Evolutionary conservation across 495 filamentous ascomycete genomes (phyloP).

Genomic region (Penicillium alfredii): DNA sequence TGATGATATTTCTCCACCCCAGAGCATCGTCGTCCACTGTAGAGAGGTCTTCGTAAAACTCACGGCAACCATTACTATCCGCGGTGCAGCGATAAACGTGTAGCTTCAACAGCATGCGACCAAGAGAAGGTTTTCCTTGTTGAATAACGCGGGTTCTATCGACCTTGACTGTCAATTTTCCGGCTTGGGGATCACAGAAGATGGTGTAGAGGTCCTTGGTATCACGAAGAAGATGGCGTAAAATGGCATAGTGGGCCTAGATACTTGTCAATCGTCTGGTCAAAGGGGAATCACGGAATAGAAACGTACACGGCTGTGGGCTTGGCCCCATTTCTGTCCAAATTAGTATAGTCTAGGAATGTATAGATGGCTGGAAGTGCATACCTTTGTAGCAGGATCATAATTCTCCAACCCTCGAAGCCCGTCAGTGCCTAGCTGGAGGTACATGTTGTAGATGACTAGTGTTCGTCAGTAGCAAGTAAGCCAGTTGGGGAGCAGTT

Average conservation of each 20-base stretch:
- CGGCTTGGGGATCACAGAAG: slow-evolving; percentile 6
- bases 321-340: slow-evolving; percentile 39
- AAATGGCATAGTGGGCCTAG: too few species aligned
- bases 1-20: slow-evolving; percentile 5
- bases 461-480: too few species aligned
- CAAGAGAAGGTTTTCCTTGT: slow-evolving; percentile 39
- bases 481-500: too few species aligned
- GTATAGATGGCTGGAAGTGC: slow-evolving; percentile 4
- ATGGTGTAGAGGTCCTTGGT: too few species aligned
- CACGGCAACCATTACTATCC: slow-evolving; percentile 30
- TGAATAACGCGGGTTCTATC: slow-evolving; percentile 30
- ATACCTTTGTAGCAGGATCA: slow-evolving; percentile 32
- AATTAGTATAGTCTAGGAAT: too few species aligned
- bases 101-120: slow-evolving; percentile 34
- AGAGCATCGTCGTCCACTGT: too few species aligned
- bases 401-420: slow-evolving; percentile 40
- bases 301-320: slow-evolving; percentile 26
- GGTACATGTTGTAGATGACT: too few species aligned
- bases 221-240: too few species aligned
- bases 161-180: slow-evolving; percentile 24
- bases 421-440: slow-evolving; percentile 40
- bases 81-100: slow-evolving; percentile 47
- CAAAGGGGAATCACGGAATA: too few species aligned
- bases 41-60: slow-evolving; percentile 37
- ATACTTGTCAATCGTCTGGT: too few species aligned